Evolutionary conservation across 2,329 filamentous ascomycete species (phyloP), one percentile per base, ranked within the genome.

Genomic region (Plectosphaerella cucumerina): DNA sequence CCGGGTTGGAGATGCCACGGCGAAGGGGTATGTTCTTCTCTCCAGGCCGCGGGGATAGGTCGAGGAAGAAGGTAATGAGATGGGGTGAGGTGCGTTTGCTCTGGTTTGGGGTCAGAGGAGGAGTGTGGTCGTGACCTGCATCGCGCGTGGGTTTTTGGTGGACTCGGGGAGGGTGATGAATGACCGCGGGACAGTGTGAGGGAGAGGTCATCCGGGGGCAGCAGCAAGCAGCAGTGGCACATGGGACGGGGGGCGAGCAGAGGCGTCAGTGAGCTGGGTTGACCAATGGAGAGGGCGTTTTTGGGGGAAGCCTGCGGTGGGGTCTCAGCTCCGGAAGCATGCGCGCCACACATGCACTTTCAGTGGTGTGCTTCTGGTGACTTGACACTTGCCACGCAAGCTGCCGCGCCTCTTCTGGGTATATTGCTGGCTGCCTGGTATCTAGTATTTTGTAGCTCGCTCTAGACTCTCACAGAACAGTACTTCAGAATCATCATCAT

Each of bases 1-100:
- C 47, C 43, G 49, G 43, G 49, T 43, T 22, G 44, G 42, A 33
- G 17, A 34, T 20, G 46, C 47, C 47, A 41, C 53, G 50, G 50
- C 43, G 52, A 50, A 48, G 47, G 11, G 20, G 15, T 35, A 35
- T 26, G 47, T 20, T 31, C 26, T 20, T 31, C 26, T 31, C 26
- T 31, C 22, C 31, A 21, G 22, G 23, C n/a, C 21, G 8, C 18
- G 34, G 39, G 17, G 2, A 23, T 26, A 17, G 8, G 31, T 14
- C 37, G 22, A 44, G 14, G 35, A 45, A 47, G n/a, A 5, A 45
- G 35, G 20, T 35, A 9, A 31, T 44, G 48, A 49, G 42, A 39
- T 15, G 14, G 35, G 35, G 17, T n/a, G 8, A 9, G 3, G 17
- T n/a, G 35, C 4, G 20, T 9, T n/a, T 47, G 37, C 17, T 33